Evolutionary conservation across 345 rosid species (phyloP).

Genomic region (Draba incana): DNA sequence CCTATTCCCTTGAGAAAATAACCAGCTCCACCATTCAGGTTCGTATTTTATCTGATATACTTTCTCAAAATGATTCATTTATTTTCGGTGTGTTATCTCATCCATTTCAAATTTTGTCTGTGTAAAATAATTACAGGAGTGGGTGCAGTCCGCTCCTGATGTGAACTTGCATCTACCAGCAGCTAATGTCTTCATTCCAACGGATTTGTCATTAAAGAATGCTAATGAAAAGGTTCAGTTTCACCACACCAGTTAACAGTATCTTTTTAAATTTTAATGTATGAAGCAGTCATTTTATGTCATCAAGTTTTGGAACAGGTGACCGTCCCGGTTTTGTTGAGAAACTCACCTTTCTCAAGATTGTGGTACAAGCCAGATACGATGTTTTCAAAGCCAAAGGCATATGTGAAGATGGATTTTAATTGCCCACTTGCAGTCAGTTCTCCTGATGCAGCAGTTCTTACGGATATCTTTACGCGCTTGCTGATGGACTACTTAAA

Average conservation of each 20-base stretch:
- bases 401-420: slow-evolving; percentile 77
- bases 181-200: slow-evolving; percentile 76
- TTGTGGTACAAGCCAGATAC: slow-evolving; percentile 93
- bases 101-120: slow-evolving; percentile 1
- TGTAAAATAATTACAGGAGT: slow-evolving; percentile 58
- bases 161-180: slow-evolving; percentile 73
- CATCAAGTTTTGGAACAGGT: slow-evolving; percentile 53
- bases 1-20: slow-evolving; percentile 71
- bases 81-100: not conserved
- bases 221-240: slow-evolving; percentile 61
- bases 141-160: slow-evolving; percentile 71
- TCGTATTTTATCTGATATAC: slow-evolving; percentile 23
- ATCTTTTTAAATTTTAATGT: not conserved
- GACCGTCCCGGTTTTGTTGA: slow-evolving; percentile 59
- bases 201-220: slow-evolving; percentile 75
- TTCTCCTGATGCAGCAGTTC: slow-evolving; percentile 84
- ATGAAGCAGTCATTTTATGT: slow-evolving; percentile 27
- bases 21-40: slow-evolving; percentile 67
- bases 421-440: slow-evolving; percentile 70
- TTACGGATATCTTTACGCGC: slow-evolving; percentile 68
- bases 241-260: not conserved
- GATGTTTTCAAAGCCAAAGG: slow-evolving; percentile 77
- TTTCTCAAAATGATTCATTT: slow-evolving; percentile 1
- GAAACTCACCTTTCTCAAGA: slow-evolving; percentile 65
- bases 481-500: slow-evolving; percentile 89